These are phyloP conservation scores for Fusarium brachygibbosum DNA, from an alignment of 2,329 filamentous ascomycete species.

Conservation along the genomic window DNA sequence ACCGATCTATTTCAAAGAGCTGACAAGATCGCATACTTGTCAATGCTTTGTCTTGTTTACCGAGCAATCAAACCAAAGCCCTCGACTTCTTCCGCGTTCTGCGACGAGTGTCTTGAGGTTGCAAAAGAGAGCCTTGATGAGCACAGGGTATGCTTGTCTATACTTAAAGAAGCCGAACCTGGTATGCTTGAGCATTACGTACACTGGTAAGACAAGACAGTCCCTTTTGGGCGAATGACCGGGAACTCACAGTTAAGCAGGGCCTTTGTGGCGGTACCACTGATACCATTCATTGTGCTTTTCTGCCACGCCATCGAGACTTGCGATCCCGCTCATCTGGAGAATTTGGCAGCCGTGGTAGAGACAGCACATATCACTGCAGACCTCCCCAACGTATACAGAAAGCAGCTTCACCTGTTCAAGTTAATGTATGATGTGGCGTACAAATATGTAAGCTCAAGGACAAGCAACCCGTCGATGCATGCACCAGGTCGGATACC, in stretches of 20 bases:
- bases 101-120: not conserved
- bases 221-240: fast-evolving
- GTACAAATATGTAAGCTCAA: slow-evolving; percentile 4
- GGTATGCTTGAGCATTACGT: slow-evolving; percentile 7
- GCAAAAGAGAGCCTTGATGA: slow-evolving; percentile 10
- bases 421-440: slow-evolving; percentile 20
- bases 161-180: not conserved
- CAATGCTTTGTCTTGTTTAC: slow-evolving; percentile 12
- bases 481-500: slow-evolving; percentile 6
- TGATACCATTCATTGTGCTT: slow-evolving; percentile 13
- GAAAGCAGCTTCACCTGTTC: slow-evolving; percentile 15
- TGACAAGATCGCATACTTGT: slow-evolving; percentile 7
- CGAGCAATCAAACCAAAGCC: not conserved
- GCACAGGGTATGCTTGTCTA: not conserved
- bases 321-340: not conserved
- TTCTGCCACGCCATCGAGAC: slow-evolving; percentile 27
- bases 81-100: not conserved
- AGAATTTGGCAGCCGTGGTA: slow-evolving; percentile 2
- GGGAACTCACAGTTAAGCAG: fast-evolving
- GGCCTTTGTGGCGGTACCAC: slow-evolving; percentile 7
- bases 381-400: slow-evolving; percentile 2
- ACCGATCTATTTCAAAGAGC: slow-evolving; percentile 10
- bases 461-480: fast-evolving
- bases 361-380: not conserved
- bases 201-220: not conserved